Evolutionary conservation across 2,329 filamentous ascomycete genomes (phyloP), one percentile per base, ranked within the genome.

Genomic region (Colletotrichum sp.): DNA sequence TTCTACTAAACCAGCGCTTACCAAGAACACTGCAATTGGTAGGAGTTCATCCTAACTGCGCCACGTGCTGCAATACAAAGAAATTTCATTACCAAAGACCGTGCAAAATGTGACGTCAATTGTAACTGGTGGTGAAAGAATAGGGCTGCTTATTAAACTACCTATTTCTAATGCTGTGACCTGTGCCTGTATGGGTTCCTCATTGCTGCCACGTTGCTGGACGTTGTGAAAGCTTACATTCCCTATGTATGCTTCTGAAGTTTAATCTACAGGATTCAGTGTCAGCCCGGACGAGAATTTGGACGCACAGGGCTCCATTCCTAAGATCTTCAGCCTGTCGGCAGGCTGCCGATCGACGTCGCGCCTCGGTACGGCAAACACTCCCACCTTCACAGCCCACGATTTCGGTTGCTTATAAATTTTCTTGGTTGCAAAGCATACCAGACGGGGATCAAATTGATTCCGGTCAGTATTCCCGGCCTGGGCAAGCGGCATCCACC

Each of bases 1-100:
- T 21, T n/a, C 48, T 64, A 21, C 26, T 65, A 12, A 48, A 28
- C 9, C 21, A 30, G 15, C 15, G 52, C 38, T 69, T 34, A 57
- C 13, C 16, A 57, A 61, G 38, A 57, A 12, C 21, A 24, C 16
- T 15, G n/a, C 10, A 48, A 26, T 12, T 15, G 43, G 26, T 28
- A 26, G 71, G 10, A 58, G 71, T 70, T 74, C 58, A 65, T 74
- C 58, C 48, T 70, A 60, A 64, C 26, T 64, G 34, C 66, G 43
- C 38, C 32, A 68, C 30, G 55, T 68, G 28, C 36, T 24, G 30
- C 38, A 68, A 64, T 74, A 58, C 66, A 64, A 64, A 70, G 65
- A 64, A 65, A 74, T 28, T 69, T 16, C 57, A 65, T 26, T 63
- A 4, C 10, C 24, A 16, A 32, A 15, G 24, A 70, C 66, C 38